Conservation (phyloP, 2,329 filamentous ascomycete genomes). For the Epichloe elymi region DNA sequence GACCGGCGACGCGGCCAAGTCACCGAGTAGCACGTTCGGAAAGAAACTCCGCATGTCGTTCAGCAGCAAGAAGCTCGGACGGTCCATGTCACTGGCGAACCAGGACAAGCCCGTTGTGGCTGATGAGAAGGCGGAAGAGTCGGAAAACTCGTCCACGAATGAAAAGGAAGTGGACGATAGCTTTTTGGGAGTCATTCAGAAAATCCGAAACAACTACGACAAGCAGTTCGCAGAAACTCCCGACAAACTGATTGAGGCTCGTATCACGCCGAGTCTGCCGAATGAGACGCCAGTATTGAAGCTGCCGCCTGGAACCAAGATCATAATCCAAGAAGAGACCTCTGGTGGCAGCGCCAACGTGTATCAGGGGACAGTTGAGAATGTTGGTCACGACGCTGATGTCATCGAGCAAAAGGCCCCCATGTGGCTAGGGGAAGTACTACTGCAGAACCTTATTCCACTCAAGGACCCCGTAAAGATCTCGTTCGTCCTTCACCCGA, state of each 20-base stretch:
- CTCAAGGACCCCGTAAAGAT: conserved; percentile 90
- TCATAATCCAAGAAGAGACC: conserved; percentile 58
- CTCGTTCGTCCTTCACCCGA: conserved; percentile 80
- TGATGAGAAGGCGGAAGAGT: conserved; percentile 66
- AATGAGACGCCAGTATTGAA: conserved; percentile 67
- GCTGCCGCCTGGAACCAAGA: conserved; percentile 51
- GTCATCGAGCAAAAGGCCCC: conserved; percentile 76
- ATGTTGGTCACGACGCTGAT: conserved; percentile 64
- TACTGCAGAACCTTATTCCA: conserved; percentile 71
- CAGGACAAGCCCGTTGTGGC: conserved; percentile 58
- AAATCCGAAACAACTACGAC: conserved; percentile 60
- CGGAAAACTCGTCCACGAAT: conserved; percentile 48
- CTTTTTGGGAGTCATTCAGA: conserved; percentile 59
- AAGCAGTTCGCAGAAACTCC: conserved; percentile 46
- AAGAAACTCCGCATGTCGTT: conserved; percentile 82
- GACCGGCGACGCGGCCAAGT: conserved; percentile 39
- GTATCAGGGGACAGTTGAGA: conserved; percentile 77
- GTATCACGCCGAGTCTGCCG: conserved; percentile 54
- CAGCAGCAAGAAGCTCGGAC: conserved; percentile 70
- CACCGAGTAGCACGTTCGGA: conserved; percentile 53
- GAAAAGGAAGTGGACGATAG: conserved; percentile 66
- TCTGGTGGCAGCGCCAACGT: conserved; percentile 63
- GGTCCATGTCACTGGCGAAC: conserved; percentile 45
- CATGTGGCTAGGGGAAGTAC: conserved; percentile 81
- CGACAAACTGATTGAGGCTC: conserved; percentile 42